Base-by-base conservation (phyloP, 1,284 basidiomycete genomes). In the Ceratobasidium papillatum region DNA sequence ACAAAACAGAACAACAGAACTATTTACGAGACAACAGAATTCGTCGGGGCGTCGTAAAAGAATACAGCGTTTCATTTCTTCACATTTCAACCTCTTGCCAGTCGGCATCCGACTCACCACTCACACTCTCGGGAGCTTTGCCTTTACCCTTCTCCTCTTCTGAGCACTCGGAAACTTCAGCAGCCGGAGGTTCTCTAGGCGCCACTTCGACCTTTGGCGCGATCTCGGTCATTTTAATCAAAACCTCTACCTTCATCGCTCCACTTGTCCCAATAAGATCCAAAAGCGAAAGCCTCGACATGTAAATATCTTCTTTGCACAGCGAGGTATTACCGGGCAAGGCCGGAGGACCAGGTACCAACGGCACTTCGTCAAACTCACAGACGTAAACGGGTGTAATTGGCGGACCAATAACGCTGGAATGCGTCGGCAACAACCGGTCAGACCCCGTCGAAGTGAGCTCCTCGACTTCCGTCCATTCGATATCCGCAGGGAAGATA, bases 211-310 rank as follows among this genome's bases (percentile, higher is more conserved):
- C 25, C 34, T 12, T 51, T 32, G 30, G 19, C 19, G 22, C 1
- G 12, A 25, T 25, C 38, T 71, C 68, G 17, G 38, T 71, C 17
- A 41, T 59, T 38, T 59, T 71, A 27, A 71, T 45, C 3, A 59
- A 12, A 12, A 71, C 68, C 30, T 71, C 68, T 1, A 71, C 68
- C 36, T 71, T 71, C 45, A 71, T 71, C 49, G 54, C 52, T 34
- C 68, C 56, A n/a, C 49, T 49, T 22, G 25, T 17, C 32, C 51
- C 65, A 5, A 52, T 25, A 5, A 59, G 3, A 17, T 58, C 52
- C 68, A 71, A 47, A n/a, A 58, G 14, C 17, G 68, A 47, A 1
- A 59, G 27, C 2, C 19, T 27, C 56, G 68, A 58, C 56, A 45
- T 58, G 41, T 45, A 27, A 27, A 59, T 71, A n/a, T 22, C 41